These are phyloP conservation scores for Scedosporium apiospermum DNA, from an alignment of 2,329 filamentous ascomycete species.

Conservation along the genomic window DNA sequence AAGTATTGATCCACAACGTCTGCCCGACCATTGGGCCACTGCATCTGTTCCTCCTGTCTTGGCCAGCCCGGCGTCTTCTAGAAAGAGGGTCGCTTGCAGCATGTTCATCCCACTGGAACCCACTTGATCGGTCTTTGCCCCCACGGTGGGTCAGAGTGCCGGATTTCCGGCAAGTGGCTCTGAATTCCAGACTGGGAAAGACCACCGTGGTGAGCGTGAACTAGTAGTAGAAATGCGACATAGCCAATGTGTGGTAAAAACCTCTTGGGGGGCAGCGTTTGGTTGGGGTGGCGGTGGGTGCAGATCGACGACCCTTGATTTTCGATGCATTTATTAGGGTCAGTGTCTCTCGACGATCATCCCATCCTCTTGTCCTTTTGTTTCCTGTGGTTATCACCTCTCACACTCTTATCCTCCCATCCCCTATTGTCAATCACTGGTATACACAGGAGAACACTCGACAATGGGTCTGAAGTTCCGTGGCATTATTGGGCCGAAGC, in stretches of 20 bases:
- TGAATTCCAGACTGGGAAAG: neutral
- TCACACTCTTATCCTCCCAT: too few relatives aligned
- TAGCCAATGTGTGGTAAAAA: neutral
- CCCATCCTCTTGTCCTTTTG: neutral
- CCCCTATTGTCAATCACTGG: neutral
- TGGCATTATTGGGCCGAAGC: neutral
- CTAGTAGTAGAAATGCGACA: neutral
- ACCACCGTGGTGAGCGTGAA: neutral
- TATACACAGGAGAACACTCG: too few relatives aligned
- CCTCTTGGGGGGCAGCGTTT: neutral
- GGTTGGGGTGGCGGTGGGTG: neutral
- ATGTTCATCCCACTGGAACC: too few relatives aligned
- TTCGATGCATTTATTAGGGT: neutral
- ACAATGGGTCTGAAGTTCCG: neutral
- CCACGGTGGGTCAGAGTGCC: neutral
- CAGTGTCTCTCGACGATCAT: neutral
- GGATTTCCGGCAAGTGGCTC: neutral
- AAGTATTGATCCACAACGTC: too few relatives aligned
- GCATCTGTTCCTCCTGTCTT: too few relatives aligned
- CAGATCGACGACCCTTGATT: neutral
- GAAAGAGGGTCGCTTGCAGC: too few relatives aligned
- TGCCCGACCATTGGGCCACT: too few relatives aligned
- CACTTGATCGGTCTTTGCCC: neutral
- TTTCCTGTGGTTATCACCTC: neutral
- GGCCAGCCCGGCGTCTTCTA: too few relatives aligned